phyloP scores from a whole-genome alignment of 2,329 filamentous ascomycete genomes.

The Fusarium newnesense region DNA sequence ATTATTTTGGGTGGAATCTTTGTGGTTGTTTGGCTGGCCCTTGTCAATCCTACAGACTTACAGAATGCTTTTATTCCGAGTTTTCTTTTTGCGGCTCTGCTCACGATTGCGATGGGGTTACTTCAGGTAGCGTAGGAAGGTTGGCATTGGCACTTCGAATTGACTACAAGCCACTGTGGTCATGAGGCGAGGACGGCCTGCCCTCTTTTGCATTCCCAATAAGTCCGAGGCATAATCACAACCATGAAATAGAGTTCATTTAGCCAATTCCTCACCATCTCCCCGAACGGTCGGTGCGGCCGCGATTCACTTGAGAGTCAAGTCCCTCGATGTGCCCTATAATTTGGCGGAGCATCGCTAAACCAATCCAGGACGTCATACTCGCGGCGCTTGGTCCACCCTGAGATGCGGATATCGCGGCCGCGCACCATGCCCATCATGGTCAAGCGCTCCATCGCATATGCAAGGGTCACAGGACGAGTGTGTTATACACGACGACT shows the following conservation, averaged over 20 bases:
- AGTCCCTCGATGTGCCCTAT: not conserved
- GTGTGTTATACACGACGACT: not conserved
- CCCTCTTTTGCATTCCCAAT: too few relatives aligned
- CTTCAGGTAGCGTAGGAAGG: not conserved
- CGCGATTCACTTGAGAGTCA: not conserved
- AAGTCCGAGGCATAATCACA: not conserved
- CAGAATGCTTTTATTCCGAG: not conserved
- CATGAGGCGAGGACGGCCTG: too few relatives aligned
- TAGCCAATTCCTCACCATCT: not conserved
- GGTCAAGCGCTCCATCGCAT: not conserved
- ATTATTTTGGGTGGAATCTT: not conserved
- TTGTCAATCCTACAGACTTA: rapidly evolving
- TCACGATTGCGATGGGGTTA: not conserved
- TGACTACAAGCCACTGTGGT: not conserved
- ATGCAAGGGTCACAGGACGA: not conserved
- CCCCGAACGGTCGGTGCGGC: not conserved
- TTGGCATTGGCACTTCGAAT: not conserved
- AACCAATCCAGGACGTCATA: not conserved
- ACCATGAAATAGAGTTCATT: not conserved
- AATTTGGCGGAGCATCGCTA: not conserved
- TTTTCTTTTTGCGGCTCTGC: rapidly evolving
- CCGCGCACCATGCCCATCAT: not conserved
- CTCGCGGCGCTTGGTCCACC: not conserved
- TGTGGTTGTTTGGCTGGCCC: not conserved
- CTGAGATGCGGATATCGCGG: not conserved